Evolutionary conservation across 768 basidiomycete genomes (phyloP), one percentile per base, ranked within the genome.

Genomic region (Phylloporus rhodoxanthus): DNA sequence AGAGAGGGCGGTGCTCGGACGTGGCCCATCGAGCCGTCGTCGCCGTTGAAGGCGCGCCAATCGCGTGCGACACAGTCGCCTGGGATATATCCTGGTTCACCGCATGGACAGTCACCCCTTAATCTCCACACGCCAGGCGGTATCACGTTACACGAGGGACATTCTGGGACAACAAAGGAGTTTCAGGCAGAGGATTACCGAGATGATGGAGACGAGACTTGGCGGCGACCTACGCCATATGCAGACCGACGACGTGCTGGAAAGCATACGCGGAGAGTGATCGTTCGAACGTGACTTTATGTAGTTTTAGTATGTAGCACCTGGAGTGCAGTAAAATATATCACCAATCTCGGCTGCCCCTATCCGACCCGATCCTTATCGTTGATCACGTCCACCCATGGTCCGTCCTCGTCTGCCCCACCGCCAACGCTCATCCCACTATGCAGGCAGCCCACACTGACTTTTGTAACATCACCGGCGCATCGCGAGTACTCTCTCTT

Each of bases 181-280:
- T 63, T 62, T 48, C 65, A 65, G 53, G 33, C 57, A 10, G 48
- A 67, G 42, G 81, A 26, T 26, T 26, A 26, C 26, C 26, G 26
- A 26, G 26, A 77, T 50, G 81, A 84, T 48, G 62, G 74, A 21
- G 86, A 87, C 61, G 85, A 88, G 53, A 70, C 81, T 23, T 88
- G 86, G 86, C 72, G 80, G 26, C 70, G 78, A 38, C 84, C 86
- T 1, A 87, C 81, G 66, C 85, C 87, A 19, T 81, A 84, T 59
- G 77, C 78, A 34, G 86, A 87, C 63, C 79, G 87, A 20, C 72
- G 87, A 48, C 74, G 87, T 49, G 87, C 87, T 45, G 87, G 87
- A 43, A 90, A 90, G 64, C 87, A 89, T 63, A 89, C 87, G 20
- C 75, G 74, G 60, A 78, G 87, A 46, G 81, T 88, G 29, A 79